These are phyloP conservation scores for Polygonum aviculare DNA, from an alignment of 148 eudicot species.

Conservation along the genomic window DNA sequence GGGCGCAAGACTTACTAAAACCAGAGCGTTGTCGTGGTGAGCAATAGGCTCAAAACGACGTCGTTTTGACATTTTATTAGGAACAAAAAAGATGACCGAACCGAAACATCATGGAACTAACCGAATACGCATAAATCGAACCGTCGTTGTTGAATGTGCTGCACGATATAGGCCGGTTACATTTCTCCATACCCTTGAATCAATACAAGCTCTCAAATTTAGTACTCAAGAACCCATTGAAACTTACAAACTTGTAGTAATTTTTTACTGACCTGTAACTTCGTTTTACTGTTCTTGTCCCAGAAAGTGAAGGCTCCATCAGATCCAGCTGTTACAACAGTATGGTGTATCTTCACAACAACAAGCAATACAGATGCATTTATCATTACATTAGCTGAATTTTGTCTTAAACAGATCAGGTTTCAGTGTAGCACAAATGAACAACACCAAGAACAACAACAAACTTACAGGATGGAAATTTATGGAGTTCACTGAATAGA, in stretches of 20 bases:
- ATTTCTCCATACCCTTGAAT: conserved; percentile 64
- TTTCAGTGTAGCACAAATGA: not conserved
- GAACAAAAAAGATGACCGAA: too few relatives aligned
- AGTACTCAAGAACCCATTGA: too few relatives aligned
- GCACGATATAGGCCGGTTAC: conserved; percentile 81
- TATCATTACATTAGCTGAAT: not conserved
- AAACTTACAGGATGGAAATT: conserved; percentile 81
- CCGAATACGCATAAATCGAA: conserved; percentile 74
- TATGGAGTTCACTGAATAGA: conserved; percentile 82
- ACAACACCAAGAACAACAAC: not conserved
- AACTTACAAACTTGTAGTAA: too few relatives aligned
- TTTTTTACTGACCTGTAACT: conserved; percentile 50
- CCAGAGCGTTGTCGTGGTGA: too few relatives aligned
- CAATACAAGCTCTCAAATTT: too few relatives aligned
- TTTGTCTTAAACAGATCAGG: not conserved
- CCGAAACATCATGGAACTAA: conserved; percentile 17
- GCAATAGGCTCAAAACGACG: too few relatives aligned
- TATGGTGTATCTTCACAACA: conserved; percentile 48
- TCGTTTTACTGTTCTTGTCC: conserved; percentile 91
- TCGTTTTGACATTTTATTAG: too few relatives aligned
- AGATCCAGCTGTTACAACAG: conserved; percentile 92
- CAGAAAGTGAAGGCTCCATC: conserved; percentile 90
- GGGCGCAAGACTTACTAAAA: too few relatives aligned
- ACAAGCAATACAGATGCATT: not conserved
- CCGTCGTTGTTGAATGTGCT: conserved; percentile 85